Percentiles rank a stretch among this genome's conserved stretches.
Evolutionary conservation across 192 early-diverging fungal genomes (phyloP).

Genomic region (Entomortierella chlamydospora): DNA sequence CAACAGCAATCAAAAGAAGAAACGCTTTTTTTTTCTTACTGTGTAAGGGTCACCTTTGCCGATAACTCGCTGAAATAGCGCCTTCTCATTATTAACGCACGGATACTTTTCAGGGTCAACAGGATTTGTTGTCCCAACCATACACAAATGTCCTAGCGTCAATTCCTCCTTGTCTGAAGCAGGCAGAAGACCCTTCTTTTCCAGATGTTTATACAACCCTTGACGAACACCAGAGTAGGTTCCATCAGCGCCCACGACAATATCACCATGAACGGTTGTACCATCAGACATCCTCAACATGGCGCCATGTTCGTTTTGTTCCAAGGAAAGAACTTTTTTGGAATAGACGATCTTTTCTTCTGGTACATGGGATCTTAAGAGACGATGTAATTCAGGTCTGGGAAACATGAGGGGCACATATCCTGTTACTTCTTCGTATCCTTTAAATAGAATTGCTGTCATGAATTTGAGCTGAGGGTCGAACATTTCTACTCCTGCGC

Average conservation of each 20-base stretch:
- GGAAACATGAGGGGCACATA: constrained; percentile 7
- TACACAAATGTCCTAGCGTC: background rate
- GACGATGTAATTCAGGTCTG: constrained; percentile 2
- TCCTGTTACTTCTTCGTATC: background rate
- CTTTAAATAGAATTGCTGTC: background rate
- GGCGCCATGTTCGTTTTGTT: background rate
- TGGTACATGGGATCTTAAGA: constrained; percentile 10
- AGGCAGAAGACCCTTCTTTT: constrained; percentile 1
- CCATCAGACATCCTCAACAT: background rate
- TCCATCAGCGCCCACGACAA: constrained; percentile 1
- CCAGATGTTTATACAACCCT: background rate
- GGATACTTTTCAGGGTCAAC: constrained; percentile 17
- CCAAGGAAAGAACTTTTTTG: background rate
- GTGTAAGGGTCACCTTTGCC: background rate
- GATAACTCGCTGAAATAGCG: constrained; percentile 4
- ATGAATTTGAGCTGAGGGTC: constrained; percentile 1
- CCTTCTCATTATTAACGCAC: background rate
- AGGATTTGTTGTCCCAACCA: constrained; percentile 11
- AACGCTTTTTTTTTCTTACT: constrained; percentile 1
- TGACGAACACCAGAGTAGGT: constrained; percentile 12
- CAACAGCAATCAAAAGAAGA: too few relatives aligned
- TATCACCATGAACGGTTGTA: constrained; percentile 6
- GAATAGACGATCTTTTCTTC: background rate
- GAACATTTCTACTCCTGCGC: background rate
- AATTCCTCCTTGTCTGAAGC: background rate